Evolutionary conservation across 2,329 filamentous ascomycete species (phyloP), one percentile per base, ranked within the genome.

Genomic region (Exophiala spinifera): DNA sequence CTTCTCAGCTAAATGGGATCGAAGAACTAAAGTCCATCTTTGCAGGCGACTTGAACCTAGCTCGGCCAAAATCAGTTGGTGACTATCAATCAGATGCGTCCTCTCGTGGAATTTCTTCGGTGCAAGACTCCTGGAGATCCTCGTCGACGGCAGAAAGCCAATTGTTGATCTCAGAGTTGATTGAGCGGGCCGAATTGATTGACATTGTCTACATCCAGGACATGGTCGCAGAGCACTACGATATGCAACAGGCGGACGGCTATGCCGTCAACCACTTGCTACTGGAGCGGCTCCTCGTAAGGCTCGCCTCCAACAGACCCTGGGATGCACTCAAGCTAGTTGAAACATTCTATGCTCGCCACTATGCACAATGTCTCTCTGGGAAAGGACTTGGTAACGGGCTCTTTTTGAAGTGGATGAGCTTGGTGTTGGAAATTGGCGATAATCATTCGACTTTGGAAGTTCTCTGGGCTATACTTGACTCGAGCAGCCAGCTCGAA

Each of bases 401-500:
- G 7, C 8, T 62, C 17, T 61, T 60, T 36, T 37, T 36, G 6
- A 45, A 49, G n/a, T 62, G 60, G 60, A 46, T 62, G 11, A 42
- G 55, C n/a, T 31, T 57, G 21, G 55, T 55, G 15, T 34, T 33
- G 11, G 44, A 25, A 13, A n/a, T 46, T 8, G 54, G 52, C n/a
- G 46, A 53, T 21, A 39, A 34, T 13, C n/a, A 39, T 14, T 50
- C 52, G 7, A 48, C 51, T 14, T 46, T 33, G 11, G 40, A 25
- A 14, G 60, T 37, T 2, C 21, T 62, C 14, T 58, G 51, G 57
- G 60, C 57, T 11, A 42, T 60, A 10, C 31, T 60, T 11, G 55
- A 60, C 17, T 53, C 52, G 14, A 20, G 25, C 15, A 15, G 49
- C 10, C 43, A 51, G 6, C 25, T 62, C 3, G 19, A 33, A n/a